Evolutionary conservation across 1,284 basidiomycete genomes (phyloP), one percentile per base, ranked within the genome.

Genomic region (Chalciporus sp.): DNA sequence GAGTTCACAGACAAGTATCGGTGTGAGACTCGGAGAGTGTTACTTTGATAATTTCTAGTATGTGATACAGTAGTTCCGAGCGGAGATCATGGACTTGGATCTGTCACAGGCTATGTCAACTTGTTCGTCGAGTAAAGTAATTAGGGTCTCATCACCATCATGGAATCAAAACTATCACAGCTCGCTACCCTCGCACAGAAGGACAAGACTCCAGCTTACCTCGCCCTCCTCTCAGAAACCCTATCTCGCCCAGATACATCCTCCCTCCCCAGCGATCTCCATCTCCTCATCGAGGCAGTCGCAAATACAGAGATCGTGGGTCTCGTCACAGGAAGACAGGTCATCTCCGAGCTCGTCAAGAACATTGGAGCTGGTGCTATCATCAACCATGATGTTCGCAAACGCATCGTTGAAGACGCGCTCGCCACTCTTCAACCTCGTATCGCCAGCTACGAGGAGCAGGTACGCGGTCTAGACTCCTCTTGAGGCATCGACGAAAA

Each of bases 391-490:
- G 82, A 84, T 16, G 62, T 83, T 27, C 81, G 83, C 61, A 90
- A 89, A 69, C 76, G 77, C 50, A 75, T 94, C 49, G 82, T 94
- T 19, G 78, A 92, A 66, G 84, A 87, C 52, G 86, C 86, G 0
- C 76, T 96, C 39, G 75, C 79, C 39, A 81, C 83, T 35, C 76
- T 94, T 20, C 90, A 92, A 65, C 86, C 89, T 1, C 80, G 88
- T 53, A 82, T 86, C 61, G 86, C 86, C 40, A 95, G 92, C 73
- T 97, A 94, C 67, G 96, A 98, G 70, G 95, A 98, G 72, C 94
- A 97, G 80, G 95, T 94, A 65, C 64, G 84, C 37, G 20, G n/a
- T 29, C 49, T 35, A n/a, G 33, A 41, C 42, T 45, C 47, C 39
- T 47, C 42, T 41, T 46, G 56, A 47, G 44, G 43, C 33, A 23